A percentile compares a stretch with the other conserved stretches of the same genome.
Conservation (phyloP, 192 early-diverging fungal genomes). For the Coemansia sp. region DNA sequence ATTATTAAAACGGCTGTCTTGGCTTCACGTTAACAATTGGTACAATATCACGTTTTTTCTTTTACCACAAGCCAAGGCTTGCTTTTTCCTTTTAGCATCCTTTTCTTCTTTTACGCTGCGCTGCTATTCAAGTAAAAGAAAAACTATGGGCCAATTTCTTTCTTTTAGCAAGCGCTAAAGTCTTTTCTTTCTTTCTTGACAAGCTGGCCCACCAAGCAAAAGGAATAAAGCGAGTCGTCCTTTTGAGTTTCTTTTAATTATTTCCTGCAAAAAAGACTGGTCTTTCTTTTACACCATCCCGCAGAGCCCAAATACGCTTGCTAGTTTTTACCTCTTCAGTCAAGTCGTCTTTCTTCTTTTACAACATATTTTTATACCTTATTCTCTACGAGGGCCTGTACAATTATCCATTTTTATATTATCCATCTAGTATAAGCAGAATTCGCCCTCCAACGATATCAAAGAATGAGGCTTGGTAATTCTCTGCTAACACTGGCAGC, state of each 20-base stretch:
- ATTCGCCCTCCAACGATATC: not conserved
- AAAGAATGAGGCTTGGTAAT: slow-evolving; percentile 20
- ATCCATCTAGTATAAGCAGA: not conserved
- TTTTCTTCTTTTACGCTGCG: no score
- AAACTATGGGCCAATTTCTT: not conserved
- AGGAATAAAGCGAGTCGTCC: not conserved
- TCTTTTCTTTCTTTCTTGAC: not conserved
- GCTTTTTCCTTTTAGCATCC: not conserved
- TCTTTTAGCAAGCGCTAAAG: slow-evolving; percentile 6
- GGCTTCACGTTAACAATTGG: no score
- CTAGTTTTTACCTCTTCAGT: not conserved
- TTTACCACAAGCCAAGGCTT: slow-evolving; percentile 1
- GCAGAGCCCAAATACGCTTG: not conserved
- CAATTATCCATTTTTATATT: not conserved
- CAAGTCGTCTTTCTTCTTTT: not conserved
- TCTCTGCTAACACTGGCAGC: slow-evolving; percentile 38
- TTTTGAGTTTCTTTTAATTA: slow-evolving; percentile 4
- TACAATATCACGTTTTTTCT: not conserved
- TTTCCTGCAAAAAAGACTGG: not conserved
- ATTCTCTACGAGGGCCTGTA: slow-evolving; percentile 1
- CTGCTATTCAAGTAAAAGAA: not conserved
- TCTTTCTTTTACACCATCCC: not conserved
- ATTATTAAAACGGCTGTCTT: not conserved
- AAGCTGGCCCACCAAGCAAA: not conserved
- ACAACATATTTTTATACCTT: not conserved